Percentiles rank a stretch among this genome's conserved stretches.
Conservation (phyloP, 768 basidiomycete genomes). For the Leccinum barrowsii region DNA sequence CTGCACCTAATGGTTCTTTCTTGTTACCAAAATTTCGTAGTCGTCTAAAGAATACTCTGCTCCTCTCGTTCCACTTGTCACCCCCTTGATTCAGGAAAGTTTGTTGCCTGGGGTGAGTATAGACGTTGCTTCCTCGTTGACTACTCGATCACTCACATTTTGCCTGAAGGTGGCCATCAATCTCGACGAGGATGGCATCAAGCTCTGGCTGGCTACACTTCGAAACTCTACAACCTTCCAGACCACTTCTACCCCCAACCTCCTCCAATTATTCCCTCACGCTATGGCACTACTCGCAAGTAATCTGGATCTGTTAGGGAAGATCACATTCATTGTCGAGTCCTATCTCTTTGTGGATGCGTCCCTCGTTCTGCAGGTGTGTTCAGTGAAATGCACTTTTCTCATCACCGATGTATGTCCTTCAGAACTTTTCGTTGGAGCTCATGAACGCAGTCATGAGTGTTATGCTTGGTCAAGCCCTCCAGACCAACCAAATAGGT, state of each 20-base stretch:
- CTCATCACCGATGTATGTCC: constrained; percentile 1
- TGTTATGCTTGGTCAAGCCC: constrained; percentile 49
- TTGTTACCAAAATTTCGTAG: constrained; percentile 35
- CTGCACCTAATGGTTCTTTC: not conserved
- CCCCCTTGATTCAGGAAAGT: constrained; percentile 64
- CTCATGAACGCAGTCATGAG: constrained; percentile 54
- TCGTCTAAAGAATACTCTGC: constrained; percentile 63
- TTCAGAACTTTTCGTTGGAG: constrained; percentile 50
- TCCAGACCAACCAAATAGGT: constrained; percentile 55
- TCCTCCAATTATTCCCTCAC: constrained; percentile 65
- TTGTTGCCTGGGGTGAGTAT: constrained; percentile 50
- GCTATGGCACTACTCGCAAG: constrained; percentile 55
- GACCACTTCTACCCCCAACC: constrained; percentile 44
- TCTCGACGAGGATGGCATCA: constrained; percentile 75
- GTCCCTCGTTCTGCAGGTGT: constrained; percentile 57
- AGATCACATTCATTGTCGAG: constrained; percentile 62
- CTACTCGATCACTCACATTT: not conserved
- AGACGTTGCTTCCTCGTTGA: not conserved
- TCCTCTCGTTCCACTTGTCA: constrained; percentile 50
- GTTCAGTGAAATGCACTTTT: constrained; percentile 9
- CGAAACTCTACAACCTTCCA: constrained; percentile 58
- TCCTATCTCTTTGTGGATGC: constrained; percentile 79
- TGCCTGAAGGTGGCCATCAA: constrained; percentile 53
- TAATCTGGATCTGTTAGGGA: constrained; percentile 75
- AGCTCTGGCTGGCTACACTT: constrained; percentile 70